Base-by-base conservation (phyloP, 208 protist genomes). In the Trypanosoma mega region DNA sequence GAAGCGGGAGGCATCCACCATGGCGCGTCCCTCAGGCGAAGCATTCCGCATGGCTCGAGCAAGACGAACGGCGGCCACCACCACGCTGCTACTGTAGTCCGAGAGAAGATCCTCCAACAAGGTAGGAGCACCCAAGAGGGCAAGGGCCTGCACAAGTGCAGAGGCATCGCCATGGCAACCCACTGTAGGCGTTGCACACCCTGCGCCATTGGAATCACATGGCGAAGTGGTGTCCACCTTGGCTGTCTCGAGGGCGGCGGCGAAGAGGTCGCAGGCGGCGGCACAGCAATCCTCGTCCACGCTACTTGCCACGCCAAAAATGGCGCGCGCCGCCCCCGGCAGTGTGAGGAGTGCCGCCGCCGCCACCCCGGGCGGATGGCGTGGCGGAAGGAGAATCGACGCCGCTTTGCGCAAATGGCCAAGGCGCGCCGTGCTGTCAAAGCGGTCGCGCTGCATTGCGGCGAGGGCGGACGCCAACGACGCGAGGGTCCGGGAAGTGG, bases 1-100 rank as follows among this genome's bases (percentile, higher is more conserved):
- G 41, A 66, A 73, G 27, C 49, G 54, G 9, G 74, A 80, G 7
- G 65, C 59, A 6, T 72, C 51, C 23, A 73, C 52, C n/a, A n/a
- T n/a, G n/a, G n/a, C n/a, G n/a, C n/a, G n/a, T n/a, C n/a, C n/a
- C n/a, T n/a, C n/a, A n/a, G n/a, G n/a, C n/a, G n/a, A n/a, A 18
- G 64, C 63, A 41, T 37, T 59, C 0, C 60, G 59, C 21, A 45
- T 24, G 14, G 47, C 31, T 1, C 62, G 43, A 34, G 55, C 64
- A 21, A 66, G 54, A 20, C 31, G 24, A 21, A 68, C n/a, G n/a
- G 72, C 71, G 12, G 48, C 57, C 9, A 63, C 27, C 14, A 78
- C 48, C 9, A 78, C 76, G 24, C 55, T 45, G 14, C 31, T 68
- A 41, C 53, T 75, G 56, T 78, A 78, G 51, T 81, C 78, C 18